Base-by-base conservation (phyloP, 1,284 basidiomycete species). In the Veloboletus limbatus region DNA sequence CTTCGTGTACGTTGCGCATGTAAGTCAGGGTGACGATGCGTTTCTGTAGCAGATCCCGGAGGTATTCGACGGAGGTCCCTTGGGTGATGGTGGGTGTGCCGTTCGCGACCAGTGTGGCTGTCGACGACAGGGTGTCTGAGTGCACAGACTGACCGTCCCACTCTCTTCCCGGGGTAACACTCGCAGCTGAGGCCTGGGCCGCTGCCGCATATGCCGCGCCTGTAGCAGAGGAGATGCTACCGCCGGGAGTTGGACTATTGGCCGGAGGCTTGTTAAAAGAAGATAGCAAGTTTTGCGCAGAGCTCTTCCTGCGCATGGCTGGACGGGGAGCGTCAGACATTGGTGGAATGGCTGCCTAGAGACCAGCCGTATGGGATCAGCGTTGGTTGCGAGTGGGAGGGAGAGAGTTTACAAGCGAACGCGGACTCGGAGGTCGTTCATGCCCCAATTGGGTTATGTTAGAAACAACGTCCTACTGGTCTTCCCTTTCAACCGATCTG, bases 11-110 rank as follows among this genome's bases (percentile, higher is more conserved):
- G 57, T 82, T 87, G 52, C 88, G 79, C 62, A 92, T 72, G 63
- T 92, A 92, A 0, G 85, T 89, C 57, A 92, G 71, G 6, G 89
- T 90, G 57, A 88, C 77, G 51, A 92, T 85, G 49, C 90, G 74
- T 72, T 91, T 92, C 69, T 87, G 82, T 8, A 92, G 77, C 40
- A 89, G 68, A 58, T 88, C 83, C 41, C 90, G 69, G 48, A 90
- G 70, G 58, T 85, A 85, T 59, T 90, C 87, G 45, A 86, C 76
- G 4, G 82, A 81, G 18, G 85, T 84, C 14, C 82, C 82, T 62
- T 82, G 81, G 3, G 71, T 45, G 9, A 62, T 40, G 31, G 53
- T 34, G 1, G 66, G 52, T n/a, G 62, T 66, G 44, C 70, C 71
- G 13, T 63, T 64, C 8, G 48, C 45, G 31, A 55, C 61, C 47